Conservation (phyloP, 352 stramenopile genomes). For the Phytophthora rubi region DNA sequence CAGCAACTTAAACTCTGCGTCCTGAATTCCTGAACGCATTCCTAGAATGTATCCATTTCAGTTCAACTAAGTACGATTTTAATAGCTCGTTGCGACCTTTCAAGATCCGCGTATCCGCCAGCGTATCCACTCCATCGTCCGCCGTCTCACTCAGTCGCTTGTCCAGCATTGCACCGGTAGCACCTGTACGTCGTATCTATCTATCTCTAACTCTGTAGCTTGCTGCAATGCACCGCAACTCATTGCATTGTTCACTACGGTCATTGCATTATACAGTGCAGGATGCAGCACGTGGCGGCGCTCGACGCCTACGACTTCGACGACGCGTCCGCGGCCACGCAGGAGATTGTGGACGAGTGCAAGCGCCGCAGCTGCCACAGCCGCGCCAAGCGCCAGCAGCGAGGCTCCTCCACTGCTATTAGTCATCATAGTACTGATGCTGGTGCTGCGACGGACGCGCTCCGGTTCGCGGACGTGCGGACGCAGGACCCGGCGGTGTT, state of each 20-base stretch:
- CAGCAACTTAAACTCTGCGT: slow-evolving; percentile 17
- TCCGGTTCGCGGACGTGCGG: slow-evolving; percentile 23
- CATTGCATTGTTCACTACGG: too few relatives aligned
- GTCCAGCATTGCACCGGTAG: neutral
- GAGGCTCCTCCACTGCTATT: neutral
- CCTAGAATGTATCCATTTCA: neutral
- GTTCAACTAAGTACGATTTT: neutral
- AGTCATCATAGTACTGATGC: neutral
- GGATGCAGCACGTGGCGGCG: slow-evolving; percentile 16
- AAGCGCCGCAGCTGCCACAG: slow-evolving; percentile 6
- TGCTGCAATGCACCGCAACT: neutral
- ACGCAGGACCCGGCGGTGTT: slow-evolving; percentile 31
- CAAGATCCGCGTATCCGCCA: slow-evolving; percentile 3
- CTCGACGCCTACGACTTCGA: slow-evolving; percentile 23
- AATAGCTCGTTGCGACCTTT: slow-evolving; percentile 20
- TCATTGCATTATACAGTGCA: neutral
- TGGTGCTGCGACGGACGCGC: slow-evolving; percentile 2
- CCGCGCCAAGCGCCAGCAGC: slow-evolving; percentile 17
- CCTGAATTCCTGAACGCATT: neutral
- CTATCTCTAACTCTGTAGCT: neutral
- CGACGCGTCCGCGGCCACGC: slow-evolving; percentile 10
- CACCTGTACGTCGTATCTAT: neutral
- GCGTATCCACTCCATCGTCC: slow-evolving; percentile 9
- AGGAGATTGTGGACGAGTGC: slow-evolving; percentile 20
- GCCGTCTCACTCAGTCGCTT: too few relatives aligned